Evolutionary conservation across 192 early-diverging fungal species (phyloP).

Genomic region (Mortierella claussenii): DNA sequence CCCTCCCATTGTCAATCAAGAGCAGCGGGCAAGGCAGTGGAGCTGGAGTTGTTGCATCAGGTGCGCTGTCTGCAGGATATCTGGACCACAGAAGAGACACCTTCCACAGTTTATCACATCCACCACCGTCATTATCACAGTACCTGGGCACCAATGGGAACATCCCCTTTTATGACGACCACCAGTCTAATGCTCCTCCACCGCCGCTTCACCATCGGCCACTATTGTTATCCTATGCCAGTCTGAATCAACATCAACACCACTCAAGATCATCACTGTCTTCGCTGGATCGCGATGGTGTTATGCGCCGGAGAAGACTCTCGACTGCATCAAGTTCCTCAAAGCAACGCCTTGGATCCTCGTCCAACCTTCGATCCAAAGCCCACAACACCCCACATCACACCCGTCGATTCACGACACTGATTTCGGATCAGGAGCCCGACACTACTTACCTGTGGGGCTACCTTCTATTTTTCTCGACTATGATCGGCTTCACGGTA

Average conservation of each 20-base stretch:
- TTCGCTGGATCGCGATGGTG: background rate
- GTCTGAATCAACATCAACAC: slow-evolving; percentile 5
- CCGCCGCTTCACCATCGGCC: slow-evolving; percentile 10
- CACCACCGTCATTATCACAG: background rate
- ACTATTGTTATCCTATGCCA: slow-evolving; percentile 15
- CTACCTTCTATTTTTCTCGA: slow-evolving; percentile 65
- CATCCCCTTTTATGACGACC: background rate
- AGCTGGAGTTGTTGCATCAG: background rate
- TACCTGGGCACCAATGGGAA: slow-evolving; percentile 4
- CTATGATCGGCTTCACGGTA: slow-evolving; percentile 68
- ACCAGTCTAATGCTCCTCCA: background rate
- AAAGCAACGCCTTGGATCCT: slow-evolving; percentile 16
- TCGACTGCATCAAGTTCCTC: slow-evolving; percentile 28
- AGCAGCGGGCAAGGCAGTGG: background rate
- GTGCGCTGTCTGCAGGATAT: slow-evolving; percentile 11
- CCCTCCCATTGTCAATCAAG: slow-evolving; percentile 15
- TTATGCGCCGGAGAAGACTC: slow-evolving; percentile 28
- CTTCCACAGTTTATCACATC: slow-evolving; percentile 6
- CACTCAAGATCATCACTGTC: background rate
- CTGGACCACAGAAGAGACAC: slow-evolving; percentile 28
- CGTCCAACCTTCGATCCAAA: slow-evolving; percentile 12
- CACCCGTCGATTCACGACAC: slow-evolving; percentile 64
- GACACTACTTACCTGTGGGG: slow-evolving; percentile 79
- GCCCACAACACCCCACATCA: slow-evolving; percentile 46
- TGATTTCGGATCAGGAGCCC: slow-evolving; percentile 65